Evolutionary conservation across 495 filamentous ascomycete species (phyloP).

Genomic region (Aspergillus olivimuriae): DNA sequence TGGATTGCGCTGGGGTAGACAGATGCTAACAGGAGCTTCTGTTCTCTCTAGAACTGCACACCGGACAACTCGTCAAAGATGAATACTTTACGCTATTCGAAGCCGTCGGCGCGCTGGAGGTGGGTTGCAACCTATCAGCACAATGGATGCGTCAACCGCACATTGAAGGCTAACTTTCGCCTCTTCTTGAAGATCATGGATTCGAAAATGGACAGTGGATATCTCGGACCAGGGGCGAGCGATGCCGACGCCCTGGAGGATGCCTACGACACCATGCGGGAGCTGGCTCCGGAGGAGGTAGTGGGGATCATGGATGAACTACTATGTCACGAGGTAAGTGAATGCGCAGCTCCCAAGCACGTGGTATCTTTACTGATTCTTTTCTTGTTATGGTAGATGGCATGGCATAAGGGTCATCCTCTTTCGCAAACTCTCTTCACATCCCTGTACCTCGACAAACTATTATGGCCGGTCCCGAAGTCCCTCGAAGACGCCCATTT

Average conservation of each 20-base stretch:
- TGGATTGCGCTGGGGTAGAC: too few relatives aligned
- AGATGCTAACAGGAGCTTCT: constrained; percentile 13
- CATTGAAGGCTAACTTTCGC: constrained; percentile 5
- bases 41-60: constrained; percentile 52
- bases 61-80: constrained; percentile 89
- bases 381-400: constrained; percentile 55
- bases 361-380: constrained; percentile 14
- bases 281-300: constrained; percentile 69
- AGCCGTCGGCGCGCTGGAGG: constrained; percentile 90
- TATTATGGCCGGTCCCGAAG: constrained; percentile 65
- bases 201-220: constrained; percentile 95
- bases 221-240: constrained; percentile 64
- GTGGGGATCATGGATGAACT: constrained; percentile 93
- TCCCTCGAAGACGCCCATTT: constrained; percentile 68
- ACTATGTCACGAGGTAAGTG: constrained; percentile 72
- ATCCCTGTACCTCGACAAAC: constrained; percentile 83
- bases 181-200: constrained; percentile 76
- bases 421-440: constrained; percentile 93
- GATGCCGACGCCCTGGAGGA: constrained; percentile 57
- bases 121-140: constrained; percentile 31
- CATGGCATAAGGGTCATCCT: constrained; percentile 92
- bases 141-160: too few relatives aligned
- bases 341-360: background rate
- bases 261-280: constrained; percentile 70
- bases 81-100: constrained; percentile 89